Evolutionary conservation across 352 stramenopile species (phyloP).

Genomic region (Aphanomyces invadans): DNA sequence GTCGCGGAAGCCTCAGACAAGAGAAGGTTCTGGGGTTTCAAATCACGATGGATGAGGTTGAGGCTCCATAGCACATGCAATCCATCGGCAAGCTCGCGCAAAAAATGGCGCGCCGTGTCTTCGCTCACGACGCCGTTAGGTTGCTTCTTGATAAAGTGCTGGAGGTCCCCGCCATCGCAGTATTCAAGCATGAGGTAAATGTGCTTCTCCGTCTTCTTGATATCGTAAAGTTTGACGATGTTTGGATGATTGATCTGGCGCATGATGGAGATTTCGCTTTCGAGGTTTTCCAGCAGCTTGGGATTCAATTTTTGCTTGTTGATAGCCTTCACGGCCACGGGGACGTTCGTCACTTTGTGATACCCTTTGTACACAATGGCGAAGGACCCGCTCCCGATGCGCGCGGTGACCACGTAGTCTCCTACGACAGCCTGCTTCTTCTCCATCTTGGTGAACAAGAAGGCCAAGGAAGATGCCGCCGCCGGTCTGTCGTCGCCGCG

Average conservation of each 20-base stretch:
- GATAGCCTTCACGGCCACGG: slow-evolving; percentile 93
- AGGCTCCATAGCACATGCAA: slow-evolving; percentile 66
- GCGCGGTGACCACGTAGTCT: slow-evolving; percentile 85
- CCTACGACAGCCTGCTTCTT: slow-evolving; percentile 30
- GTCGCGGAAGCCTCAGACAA: slow-evolving; percentile 59
- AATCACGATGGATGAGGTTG: slow-evolving; percentile 82
- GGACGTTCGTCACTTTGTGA: slow-evolving; percentile 59
- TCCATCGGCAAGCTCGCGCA: slow-evolving; percentile 53
- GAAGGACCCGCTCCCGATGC: slow-evolving; percentile 90
- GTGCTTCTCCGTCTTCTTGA: slow-evolving; percentile 91
- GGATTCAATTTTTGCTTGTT: slow-evolving; percentile 88
- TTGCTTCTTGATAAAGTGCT: slow-evolving; percentile 84
- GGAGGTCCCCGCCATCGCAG: slow-evolving; percentile 92
- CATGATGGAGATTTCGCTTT: slow-evolving; percentile 96
- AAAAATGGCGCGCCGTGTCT: slow-evolving; percentile 48
- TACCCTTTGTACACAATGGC: slow-evolving; percentile 84
- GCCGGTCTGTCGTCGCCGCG: neutral
- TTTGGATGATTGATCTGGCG: slow-evolving; percentile 92
- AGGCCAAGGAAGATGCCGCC: slow-evolving; percentile 18
- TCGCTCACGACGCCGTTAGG: slow-evolving; percentile 30
- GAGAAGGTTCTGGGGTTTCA: slow-evolving; percentile 96
- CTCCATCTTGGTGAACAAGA: slow-evolving; percentile 27
- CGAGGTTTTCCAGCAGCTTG: slow-evolving; percentile 94
- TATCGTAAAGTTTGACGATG: slow-evolving; percentile 93
- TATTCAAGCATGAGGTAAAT: slow-evolving; percentile 97